Percentiles rank a stretch among this genome's conserved stretches.
Conservation (phyloP, 202 grass and related monocot genomes). For the Carex arenaria region DNA sequence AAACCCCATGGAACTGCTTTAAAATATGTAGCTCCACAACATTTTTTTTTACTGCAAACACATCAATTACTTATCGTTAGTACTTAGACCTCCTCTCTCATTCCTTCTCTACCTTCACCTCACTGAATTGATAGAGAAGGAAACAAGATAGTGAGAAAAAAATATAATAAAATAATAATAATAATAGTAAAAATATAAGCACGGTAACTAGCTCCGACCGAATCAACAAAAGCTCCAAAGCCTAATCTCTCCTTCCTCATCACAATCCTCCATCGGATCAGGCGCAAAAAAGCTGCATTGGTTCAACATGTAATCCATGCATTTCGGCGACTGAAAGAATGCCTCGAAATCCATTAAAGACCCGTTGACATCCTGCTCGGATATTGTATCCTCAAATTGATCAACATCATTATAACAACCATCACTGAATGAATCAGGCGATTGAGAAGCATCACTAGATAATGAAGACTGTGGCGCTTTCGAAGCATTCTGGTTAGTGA, state of each 20-base stretch:
- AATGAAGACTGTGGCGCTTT: not conserved
- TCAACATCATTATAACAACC: slow-evolving; percentile 13
- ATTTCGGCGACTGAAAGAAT: slow-evolving; percentile 95
- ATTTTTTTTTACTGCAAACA: slow-evolving; percentile 23
- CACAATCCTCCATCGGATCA: slow-evolving; percentile 31
- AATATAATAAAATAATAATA: slow-evolving; percentile 24
- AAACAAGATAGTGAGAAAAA: not conserved
- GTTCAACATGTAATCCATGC: slow-evolving; percentile 90
- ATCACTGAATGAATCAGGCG: slow-evolving; percentile 16
- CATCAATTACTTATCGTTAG: slow-evolving; percentile 8
- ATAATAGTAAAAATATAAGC: slow-evolving; percentile 20
- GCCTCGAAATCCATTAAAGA: slow-evolving; percentile 64
- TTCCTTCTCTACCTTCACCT: slow-evolving; percentile 26
- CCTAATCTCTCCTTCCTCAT: slow-evolving; percentile 65
- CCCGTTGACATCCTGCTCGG: slow-evolving; percentile 26
- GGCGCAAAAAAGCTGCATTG: slow-evolving; percentile 66
- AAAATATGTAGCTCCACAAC: slow-evolving; percentile 87
- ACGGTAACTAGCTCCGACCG: slow-evolving; percentile 22
- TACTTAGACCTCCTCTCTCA: slow-evolving; percentile 17
- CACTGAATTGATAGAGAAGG: slow-evolving; percentile 28
- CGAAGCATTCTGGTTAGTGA: not conserved
- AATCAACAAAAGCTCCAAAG: slow-evolving; percentile 87
- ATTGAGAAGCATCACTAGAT: slow-evolving; percentile 13
- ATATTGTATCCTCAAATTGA: not conserved
- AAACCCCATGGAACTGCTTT: slow-evolving; percentile 57